Percentiles rank a stretch among this genome's conserved stretches.
Conservation (phyloP, 2,329 filamentous ascomycete species). For the Huntiella moniliformis region DNA sequence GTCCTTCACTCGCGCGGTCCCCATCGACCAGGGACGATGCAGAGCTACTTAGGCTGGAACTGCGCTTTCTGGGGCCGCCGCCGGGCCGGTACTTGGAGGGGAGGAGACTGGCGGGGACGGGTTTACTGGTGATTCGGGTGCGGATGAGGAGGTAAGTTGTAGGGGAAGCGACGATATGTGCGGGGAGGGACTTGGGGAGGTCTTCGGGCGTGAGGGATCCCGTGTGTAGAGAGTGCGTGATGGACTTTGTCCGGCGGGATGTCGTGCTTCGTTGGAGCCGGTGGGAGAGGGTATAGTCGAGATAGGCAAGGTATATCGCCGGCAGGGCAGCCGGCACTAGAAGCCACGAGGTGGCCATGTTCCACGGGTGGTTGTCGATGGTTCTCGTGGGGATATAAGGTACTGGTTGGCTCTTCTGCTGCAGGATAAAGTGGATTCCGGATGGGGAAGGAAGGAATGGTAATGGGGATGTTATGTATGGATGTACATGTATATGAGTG, state of each 20-base stretch:
- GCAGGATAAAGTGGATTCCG: too few relatives aligned
- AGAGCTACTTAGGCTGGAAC: not conserved
- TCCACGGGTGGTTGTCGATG: not conserved
- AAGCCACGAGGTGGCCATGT: conserved; percentile 7
- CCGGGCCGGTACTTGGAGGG: not conserved
- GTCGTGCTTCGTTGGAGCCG: conserved; percentile 1
- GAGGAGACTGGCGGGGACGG: conserved; percentile 10
- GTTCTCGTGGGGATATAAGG: too few relatives aligned
- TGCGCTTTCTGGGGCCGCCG: not conserved
- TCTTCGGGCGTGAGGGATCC: conserved; percentile 11
- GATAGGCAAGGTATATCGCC: conserved; percentile 8
- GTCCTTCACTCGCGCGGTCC: not conserved
- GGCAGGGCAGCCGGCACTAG: conserved; percentile 5
- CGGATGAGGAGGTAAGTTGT: conserved; percentile 15
- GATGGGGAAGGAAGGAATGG: too few relatives aligned
- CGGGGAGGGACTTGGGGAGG: conserved; percentile 12
- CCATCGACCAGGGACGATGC: not conserved
- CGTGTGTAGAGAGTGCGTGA: conserved; percentile 14
- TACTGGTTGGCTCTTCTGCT: too few relatives aligned
- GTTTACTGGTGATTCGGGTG: conserved; percentile 15
- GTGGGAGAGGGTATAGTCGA: conserved; percentile 5
- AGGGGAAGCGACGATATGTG: conserved; percentile 12
- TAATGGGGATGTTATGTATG: too few relatives aligned
- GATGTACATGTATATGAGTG: too few relatives aligned
- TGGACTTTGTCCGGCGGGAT: conserved; percentile 4